These are phyloP conservation scores for Climacium dendroides DNA, from an alignment of 225 moss, liverwort and hornwort genomes.

Conservation along the genomic window DNA sequence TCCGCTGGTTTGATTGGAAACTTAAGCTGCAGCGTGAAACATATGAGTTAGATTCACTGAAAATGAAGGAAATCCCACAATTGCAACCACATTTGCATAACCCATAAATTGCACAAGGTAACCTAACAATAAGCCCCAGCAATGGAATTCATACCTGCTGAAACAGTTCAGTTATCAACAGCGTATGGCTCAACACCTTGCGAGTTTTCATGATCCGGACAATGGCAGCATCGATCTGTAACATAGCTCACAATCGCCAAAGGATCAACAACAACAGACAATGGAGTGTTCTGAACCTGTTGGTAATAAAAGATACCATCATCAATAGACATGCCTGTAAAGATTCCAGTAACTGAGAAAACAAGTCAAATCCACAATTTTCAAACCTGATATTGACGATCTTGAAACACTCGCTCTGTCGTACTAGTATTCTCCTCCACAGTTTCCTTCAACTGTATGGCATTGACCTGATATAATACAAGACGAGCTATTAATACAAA, in stretches of 20 bases:
- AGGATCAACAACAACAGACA: neutral
- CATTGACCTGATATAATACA: constrained; percentile 55
- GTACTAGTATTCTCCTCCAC: constrained; percentile 96
- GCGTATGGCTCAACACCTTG: constrained; percentile 58
- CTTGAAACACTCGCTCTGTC: constrained; percentile 97
- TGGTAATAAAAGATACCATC: neutral
- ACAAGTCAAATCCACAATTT: neutral
- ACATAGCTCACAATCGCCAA: neutral
- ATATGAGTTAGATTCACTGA: neutral
- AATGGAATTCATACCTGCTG: constrained; percentile 27
- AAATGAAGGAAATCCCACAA: neutral
- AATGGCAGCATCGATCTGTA: constrained; percentile 56
- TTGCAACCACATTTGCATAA: neutral
- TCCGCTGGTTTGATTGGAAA: constrained; percentile 64
- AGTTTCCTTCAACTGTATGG: constrained; percentile 96
- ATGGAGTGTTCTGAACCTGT: neutral
- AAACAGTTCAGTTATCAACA: constrained; percentile 55
- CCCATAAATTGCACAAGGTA: neutral
- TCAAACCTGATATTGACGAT: constrained; percentile 88
- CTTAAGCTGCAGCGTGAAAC: constrained; percentile 22
- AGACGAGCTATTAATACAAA: constrained; percentile 48
- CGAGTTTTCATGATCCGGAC: constrained; percentile 69
- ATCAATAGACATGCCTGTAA: neutral
- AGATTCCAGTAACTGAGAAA: neutral
- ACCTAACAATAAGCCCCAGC: neutral